Evolutionary conservation across 2,329 filamentous ascomycete genomes (phyloP).

Genomic region (Didymella segeticola): DNA sequence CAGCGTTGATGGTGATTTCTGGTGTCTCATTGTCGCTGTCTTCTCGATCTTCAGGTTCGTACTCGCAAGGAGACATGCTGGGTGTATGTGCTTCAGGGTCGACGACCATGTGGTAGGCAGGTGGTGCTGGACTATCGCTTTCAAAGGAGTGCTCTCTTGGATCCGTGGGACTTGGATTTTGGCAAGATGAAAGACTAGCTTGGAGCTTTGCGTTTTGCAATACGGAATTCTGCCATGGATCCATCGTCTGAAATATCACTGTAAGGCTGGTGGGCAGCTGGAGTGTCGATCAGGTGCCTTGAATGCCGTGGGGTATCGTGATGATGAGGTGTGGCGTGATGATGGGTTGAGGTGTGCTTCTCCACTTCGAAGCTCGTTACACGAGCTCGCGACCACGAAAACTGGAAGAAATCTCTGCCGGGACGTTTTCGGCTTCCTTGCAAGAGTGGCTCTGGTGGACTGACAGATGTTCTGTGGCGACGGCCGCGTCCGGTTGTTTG

Average conservation of each 20-base stretch:
- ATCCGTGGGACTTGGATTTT: conserved; percentile 2
- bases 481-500: conserved; percentile 4
- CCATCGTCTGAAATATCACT: conserved; percentile 21
- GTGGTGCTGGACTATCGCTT: conserved; percentile 32
- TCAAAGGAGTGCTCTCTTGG: background rate
- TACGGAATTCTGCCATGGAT: conserved; percentile 27
- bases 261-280: conserved; percentile 5
- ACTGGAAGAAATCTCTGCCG: conserved; percentile 31
- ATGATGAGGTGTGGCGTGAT: conserved; percentile 40
- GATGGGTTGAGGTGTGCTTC: conserved; percentile 31
- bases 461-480: background rate
- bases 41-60: conserved; percentile 25
- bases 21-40: conserved; percentile 29
- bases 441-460: conserved; percentile 4
- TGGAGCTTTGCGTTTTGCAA: conserved; percentile 32
- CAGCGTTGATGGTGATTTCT: conserved; percentile 46
- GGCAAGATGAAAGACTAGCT: conserved; percentile 15
- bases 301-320: conserved; percentile 26
- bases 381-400: conserved; percentile 30
- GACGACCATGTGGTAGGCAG: conserved; percentile 41
- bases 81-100: conserved; percentile 29
- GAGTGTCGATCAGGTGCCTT: conserved; percentile 16
- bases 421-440: conserved; percentile 15
- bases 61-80: conserved; percentile 28
- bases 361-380: conserved; percentile 17